phyloP scores from a whole-genome alignment of 768 basidiomycete species.

The Ramaria sp. region DNA sequence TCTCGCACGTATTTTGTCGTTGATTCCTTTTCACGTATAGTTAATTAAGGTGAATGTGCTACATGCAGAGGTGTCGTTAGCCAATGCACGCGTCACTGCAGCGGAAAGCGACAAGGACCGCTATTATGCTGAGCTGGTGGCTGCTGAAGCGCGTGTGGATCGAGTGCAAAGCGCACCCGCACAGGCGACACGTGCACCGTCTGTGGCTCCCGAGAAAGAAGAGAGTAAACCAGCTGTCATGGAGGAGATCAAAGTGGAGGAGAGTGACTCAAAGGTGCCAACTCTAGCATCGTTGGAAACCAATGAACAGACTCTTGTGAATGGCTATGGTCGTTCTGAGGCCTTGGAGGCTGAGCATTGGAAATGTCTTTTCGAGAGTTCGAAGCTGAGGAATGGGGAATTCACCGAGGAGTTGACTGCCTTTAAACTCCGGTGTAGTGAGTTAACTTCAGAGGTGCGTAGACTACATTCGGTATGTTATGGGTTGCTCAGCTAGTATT shows the following conservation, averaged over 20 bases:
- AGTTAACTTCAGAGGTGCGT: slow-evolving; percentile 1
- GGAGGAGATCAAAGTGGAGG: slow-evolving; percentile 28
- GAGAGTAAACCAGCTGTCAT: slow-evolving; percentile 15
- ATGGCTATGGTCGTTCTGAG: not conserved
- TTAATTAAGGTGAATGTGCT: slow-evolving; percentile 40
- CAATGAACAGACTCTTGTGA: not conserved
- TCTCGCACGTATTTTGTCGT: slow-evolving; percentile 13
- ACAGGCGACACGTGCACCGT: slow-evolving; percentile 30
- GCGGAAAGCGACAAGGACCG: slow-evolving; percentile 35
- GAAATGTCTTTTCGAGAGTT: slow-evolving; percentile 14
- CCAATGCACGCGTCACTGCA: slow-evolving; percentile 39
- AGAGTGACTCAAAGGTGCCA: slow-evolving; percentile 26
- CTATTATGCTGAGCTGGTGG: slow-evolving; percentile 39
- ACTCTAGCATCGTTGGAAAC: not conserved
- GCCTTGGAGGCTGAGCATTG: slow-evolving; percentile 12
- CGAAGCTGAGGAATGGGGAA: not conserved
- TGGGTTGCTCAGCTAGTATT: not conserved
- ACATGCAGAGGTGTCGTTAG: slow-evolving; percentile 44
- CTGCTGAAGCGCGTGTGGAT: slow-evolving; percentile 52
- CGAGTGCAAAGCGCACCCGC: slow-evolving; percentile 47
- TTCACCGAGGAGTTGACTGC: slow-evolving; percentile 1
- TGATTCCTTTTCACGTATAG: not conserved
- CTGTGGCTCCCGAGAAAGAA: slow-evolving; percentile 22
- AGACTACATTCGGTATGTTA: not conserved
- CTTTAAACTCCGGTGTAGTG: not conserved